These are phyloP conservation scores for Neurospora tetrasperma DNA, from an alignment of 495 filamentous ascomycete genomes.

Conservation along the genomic window DNA sequence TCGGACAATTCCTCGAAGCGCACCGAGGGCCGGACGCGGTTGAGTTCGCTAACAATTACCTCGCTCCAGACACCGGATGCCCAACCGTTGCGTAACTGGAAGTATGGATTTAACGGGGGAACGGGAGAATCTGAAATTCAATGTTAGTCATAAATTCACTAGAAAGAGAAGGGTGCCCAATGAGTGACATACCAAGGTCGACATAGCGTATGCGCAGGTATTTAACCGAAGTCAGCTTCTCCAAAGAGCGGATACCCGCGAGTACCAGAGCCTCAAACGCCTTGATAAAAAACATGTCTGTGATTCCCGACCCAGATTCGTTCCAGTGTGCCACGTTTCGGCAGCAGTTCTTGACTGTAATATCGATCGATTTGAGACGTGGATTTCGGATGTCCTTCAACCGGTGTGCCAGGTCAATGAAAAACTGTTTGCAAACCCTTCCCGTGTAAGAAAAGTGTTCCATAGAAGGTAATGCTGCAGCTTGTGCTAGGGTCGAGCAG, in stretches of 20 bases:
- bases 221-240: slow-evolving; percentile 40
- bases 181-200: slow-evolving; percentile 46
- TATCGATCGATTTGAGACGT: slow-evolving; percentile 52
- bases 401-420: slow-evolving; percentile 41
- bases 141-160: slow-evolving; percentile 2
- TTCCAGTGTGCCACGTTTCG: slow-evolving; percentile 41
- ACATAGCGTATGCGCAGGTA: slow-evolving; percentile 60
- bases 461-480: slow-evolving; percentile 42
- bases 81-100: slow-evolving; percentile 45
- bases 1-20: slow-evolving; percentile 49
- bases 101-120: slow-evolving; percentile 55
- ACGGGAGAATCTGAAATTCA: slow-evolving; percentile 37
- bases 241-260: slow-evolving; percentile 46
- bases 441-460: slow-evolving; percentile 60
- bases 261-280: slow-evolving; percentile 56
- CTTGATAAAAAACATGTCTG: slow-evolving; percentile 54
- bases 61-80: slow-evolving; percentile 62
- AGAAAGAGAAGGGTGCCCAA: neutral
- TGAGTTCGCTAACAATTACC: slow-evolving; percentile 46
- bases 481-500: slow-evolving; percentile 44
- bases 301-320: slow-evolving; percentile 54
- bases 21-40: slow-evolving; percentile 41
- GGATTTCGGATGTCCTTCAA: slow-evolving; percentile 30
- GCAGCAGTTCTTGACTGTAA: slow-evolving; percentile 62
- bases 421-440: slow-evolving; percentile 46